Percentiles rank a stretch among this genome's conserved stretches.
phyloP scores from a whole-genome alignment of 495 filamentous ascomycete genomes.

The Evernia prunastri region DNA sequence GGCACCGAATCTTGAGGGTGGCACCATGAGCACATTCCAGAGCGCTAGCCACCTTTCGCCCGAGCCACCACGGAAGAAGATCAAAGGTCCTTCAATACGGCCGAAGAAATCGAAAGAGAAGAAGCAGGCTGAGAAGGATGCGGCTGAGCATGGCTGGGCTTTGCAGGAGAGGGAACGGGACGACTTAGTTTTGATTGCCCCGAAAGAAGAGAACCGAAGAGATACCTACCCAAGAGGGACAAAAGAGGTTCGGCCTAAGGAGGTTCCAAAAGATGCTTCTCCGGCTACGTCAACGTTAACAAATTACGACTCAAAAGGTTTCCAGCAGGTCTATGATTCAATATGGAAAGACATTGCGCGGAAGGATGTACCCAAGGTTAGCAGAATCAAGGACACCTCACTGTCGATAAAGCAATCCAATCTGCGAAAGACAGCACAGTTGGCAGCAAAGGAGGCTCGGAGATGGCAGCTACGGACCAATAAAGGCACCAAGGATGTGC shows the following conservation, averaged over 20 bases:
- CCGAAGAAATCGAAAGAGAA: conserved; percentile 91
- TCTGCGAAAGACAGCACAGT: conserved; percentile 90
- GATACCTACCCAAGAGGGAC: conserved; percentile 36
- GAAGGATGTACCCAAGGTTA: conserved; percentile 90
- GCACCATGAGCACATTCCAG: conserved; percentile 79
- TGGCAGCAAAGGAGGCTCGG: conserved; percentile 94
- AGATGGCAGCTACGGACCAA: conserved; percentile 96
- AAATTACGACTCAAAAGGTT: conserved; percentile 79
- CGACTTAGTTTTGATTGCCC: conserved; percentile 56
- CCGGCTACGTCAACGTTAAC: conserved; percentile 39
- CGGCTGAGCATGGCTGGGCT: conserved; percentile 80
- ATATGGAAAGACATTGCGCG: conserved; percentile 93
- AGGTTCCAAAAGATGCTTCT: conserved; percentile 54
- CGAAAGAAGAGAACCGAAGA: conserved; percentile 58
- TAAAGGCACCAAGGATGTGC: conserved; percentile 96
- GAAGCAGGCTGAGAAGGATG: conserved; percentile 91
- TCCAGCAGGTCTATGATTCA: conserved; percentile 95
- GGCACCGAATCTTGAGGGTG: conserved; percentile 78
- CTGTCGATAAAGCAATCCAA: conserved; percentile 82
- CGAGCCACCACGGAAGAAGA: conserved; percentile 55
- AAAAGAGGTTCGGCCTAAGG: conserved; percentile 47
- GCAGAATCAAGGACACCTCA: conserved; percentile 74
- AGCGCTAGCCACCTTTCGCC: conserved; percentile 56
- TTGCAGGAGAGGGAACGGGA: conserved; percentile 63
- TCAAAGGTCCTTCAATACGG: conserved; percentile 54